Conservation (phyloP, 768 basidiomycete species). For the Hydnomerulius pinastri region DNA sequence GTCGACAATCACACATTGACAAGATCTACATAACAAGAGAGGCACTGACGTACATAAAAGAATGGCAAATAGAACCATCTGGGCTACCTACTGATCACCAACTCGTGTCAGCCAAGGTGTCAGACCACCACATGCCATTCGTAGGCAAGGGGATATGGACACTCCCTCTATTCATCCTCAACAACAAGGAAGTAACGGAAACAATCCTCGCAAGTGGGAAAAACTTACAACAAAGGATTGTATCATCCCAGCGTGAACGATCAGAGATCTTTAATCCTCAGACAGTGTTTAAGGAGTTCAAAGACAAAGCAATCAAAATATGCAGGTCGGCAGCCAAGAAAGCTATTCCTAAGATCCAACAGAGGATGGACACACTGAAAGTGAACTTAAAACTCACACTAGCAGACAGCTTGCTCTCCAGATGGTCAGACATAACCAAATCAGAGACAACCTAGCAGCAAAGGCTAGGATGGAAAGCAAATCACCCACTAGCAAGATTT, state of each 20-base stretch:
- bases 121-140: slow-evolving; percentile 9
- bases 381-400: neutral
- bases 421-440: neutral
- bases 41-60: neutral
- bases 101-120: neutral
- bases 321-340: neutral
- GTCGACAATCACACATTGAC: too few species aligned
- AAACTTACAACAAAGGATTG: neutral
- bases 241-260: neutral
- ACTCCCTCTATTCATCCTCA: slow-evolving; percentile 2
- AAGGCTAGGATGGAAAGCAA: neutral
- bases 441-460: slow-evolving; percentile 7
- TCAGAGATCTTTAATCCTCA: neutral
- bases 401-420: too few species aligned
- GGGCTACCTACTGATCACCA: slow-evolving; percentile 8
- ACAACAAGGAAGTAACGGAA: slow-evolving; percentile 3
- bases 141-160: slow-evolving; percentile 12
- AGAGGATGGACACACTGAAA: neutral
- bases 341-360: neutral
- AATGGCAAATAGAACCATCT: neutral
- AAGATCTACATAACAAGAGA: neutral
- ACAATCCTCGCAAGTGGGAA: neutral
- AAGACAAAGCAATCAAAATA: neutral
- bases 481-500: slow-evolving; percentile 18
- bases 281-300: neutral